Evolutionary conservation across 2,329 filamentous ascomycete species (phyloP), one percentile per base, ranked within the genome.

Genomic region (Trichophyton simii): DNA sequence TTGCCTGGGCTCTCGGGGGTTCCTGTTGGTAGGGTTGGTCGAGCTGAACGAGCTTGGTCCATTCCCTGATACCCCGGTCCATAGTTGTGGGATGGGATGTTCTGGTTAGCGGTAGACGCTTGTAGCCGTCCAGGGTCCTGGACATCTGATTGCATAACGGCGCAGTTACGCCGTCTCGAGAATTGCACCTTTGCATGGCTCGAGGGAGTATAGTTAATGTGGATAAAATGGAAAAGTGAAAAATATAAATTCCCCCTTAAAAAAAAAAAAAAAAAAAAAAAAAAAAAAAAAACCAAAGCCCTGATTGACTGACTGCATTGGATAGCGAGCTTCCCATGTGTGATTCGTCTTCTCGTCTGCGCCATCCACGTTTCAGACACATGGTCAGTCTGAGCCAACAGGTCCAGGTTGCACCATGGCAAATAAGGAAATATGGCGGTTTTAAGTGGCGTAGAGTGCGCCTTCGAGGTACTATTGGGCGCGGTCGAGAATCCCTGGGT

Each of bases 341-440:
- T 55, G 50, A 36, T 55, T 55, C 50, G 50, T 55, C 50, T 28
- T 55, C n/a, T n/a, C 25, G 13, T 25, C 46, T 50, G 46, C 50
- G 50, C 50, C 50, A 55, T 55, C 50, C 50, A 55, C 50, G 50
- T 55, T 55, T 55, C 50, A 28, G 50, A 55, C 50, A 55, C 50
- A 55, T 55, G 50, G 50, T 28, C 50, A 55, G 15, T 55, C 50
- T 28, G n/a, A 36, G 50, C 50, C 50, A 55, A 55, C 50, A 55
- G 50, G 50, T 54, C 28, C 50, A 31, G 50, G 50, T 55, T 55
- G 50, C 50, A 36, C 50, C 28, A 55, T 55, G 25, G 50, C 31
- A 55, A 36, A 34, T 34, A 55, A 36, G 28, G 36, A 55, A 55
- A 55, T n/a, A 55, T 36, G 50, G 28, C 28, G 28, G 50, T 36